Conservation (phyloP, 2,329 filamentous ascomycete species). For the Aureobasidium subglaciale region DNA sequence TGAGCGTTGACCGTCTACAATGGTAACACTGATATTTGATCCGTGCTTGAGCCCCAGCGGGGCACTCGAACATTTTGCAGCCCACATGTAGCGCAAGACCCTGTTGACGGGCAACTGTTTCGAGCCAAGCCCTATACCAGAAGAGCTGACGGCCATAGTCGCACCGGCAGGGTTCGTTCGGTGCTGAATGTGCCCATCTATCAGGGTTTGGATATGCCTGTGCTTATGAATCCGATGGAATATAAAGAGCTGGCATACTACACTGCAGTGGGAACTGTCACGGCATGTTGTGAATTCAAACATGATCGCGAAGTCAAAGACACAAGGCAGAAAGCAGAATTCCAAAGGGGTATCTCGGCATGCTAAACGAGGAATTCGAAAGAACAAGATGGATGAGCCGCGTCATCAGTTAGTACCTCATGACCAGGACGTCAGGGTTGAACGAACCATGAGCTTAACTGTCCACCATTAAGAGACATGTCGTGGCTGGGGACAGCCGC, state of each 20-base stretch:
- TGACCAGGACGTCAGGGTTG: neutral
- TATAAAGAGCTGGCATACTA: neutral
- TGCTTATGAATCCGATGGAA: neutral
- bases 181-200: no score
- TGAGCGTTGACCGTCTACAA: no score
- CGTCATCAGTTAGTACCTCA: neutral
- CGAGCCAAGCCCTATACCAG: no score
- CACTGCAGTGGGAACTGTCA: neutral
- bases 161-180: neutral
- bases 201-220: no score
- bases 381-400: neutral
- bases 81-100: no score
- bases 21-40: no score
- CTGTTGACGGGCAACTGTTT: no score
- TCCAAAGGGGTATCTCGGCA: slow-evolving; percentile 10
- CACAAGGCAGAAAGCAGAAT: neutral
- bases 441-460: neutral
- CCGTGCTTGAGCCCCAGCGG: no score
- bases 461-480: neutral
- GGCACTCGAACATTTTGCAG: no score
- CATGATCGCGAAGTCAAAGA: neutral
- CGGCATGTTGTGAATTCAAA: neutral
- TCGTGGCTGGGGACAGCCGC: neutral
- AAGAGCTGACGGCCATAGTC: no score
- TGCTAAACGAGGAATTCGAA: neutral